Percentiles rank a stretch among this genome's conserved stretches.
phyloP scores from a whole-genome alignment of 2,329 filamentous ascomycete species.

The Paracamarosporium sp. region DNA sequence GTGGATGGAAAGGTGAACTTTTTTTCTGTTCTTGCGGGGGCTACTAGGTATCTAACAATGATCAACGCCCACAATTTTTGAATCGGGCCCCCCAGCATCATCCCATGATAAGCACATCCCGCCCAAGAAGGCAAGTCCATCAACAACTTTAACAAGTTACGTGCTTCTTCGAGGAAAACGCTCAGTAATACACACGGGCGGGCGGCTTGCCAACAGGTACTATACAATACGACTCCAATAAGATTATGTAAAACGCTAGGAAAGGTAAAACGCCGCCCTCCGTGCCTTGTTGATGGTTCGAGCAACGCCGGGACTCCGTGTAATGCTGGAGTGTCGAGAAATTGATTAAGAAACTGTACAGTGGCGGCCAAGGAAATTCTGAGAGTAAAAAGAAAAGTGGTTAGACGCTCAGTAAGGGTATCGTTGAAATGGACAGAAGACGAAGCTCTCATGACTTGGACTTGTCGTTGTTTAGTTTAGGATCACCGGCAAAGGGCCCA shows the following conservation, averaged over 20 bases:
- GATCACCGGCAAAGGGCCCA: constrained; percentile 52
- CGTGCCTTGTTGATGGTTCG: not conserved
- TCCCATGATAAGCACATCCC: not conserved
- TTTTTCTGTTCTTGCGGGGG: not conserved
- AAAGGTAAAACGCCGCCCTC: not conserved
- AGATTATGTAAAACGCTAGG: not conserved
- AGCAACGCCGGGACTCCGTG: constrained; percentile 15
- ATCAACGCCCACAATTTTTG: not conserved
- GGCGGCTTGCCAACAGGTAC: not conserved
- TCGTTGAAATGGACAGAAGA: not conserved
- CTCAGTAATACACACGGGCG: constrained; percentile 12
- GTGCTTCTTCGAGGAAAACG: not conserved
- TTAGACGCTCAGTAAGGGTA: constrained; percentile 1
- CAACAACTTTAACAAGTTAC: not conserved
- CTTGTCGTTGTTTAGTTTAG: constrained; percentile 37
- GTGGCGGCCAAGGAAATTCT: not conserved
- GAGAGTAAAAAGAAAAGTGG: not conserved
- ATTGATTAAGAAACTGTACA: constrained; percentile 11
- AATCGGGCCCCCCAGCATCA: not conserved
- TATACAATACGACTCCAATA: constrained; percentile 3
- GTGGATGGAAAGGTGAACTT: too few relatives aligned
- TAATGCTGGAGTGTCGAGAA: constrained; percentile 9
- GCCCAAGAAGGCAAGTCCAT: not conserved
- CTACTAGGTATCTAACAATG: not conserved
- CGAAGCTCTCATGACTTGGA: constrained; percentile 7